A percentile compares a stretch with the other conserved stretches of the same genome.
These are phyloP conservation scores for Hanseniaspora thailandica DNA, from an alignment of 805 yeast species.

Conservation along the genomic window DNA sequence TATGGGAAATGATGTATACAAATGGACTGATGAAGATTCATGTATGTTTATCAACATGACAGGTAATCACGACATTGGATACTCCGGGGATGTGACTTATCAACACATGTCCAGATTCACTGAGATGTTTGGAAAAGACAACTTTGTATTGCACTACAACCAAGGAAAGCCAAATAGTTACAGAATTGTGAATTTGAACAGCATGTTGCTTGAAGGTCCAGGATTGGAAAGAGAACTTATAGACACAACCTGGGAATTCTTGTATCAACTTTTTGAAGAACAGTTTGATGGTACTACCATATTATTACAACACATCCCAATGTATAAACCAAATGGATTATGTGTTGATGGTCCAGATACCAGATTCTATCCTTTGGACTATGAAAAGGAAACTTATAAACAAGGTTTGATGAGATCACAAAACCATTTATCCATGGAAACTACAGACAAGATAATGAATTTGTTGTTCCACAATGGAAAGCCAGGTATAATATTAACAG, in stretches of 20 bases:
- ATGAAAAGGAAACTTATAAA: constrained; percentile 53
- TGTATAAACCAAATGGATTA: constrained; percentile 67
- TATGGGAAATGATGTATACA: constrained; percentile 48
- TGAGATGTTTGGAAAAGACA: constrained; percentile 68
- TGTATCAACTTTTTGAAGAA: constrained; percentile 44
- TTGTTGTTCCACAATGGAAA: constrained; percentile 55
- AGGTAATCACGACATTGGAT: constrained; percentile 95
- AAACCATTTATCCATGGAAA: constrained; percentile 63
- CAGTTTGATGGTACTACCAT: constrained; percentile 69
- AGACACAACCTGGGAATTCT: constrained; percentile 59
- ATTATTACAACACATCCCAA: constrained; percentile 78
- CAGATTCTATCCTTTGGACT: constrained; percentile 42
- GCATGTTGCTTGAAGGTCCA: constrained; percentile 82
- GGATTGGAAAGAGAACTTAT: constrained; percentile 63
- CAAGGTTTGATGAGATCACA: constrained; percentile 67
- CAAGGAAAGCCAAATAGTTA: constrained; percentile 56
- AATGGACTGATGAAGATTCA: constrained; percentile 49
- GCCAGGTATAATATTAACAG: constrained; percentile 75
- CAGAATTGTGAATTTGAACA: constrained; percentile 79
- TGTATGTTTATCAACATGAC: constrained; percentile 72
- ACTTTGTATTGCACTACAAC: constrained; percentile 65
- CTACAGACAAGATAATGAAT: constrained; percentile 56
- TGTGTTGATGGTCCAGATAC: constrained; percentile 81
- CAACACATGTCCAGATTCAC: constrained; percentile 78
- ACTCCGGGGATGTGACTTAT: constrained; percentile 85